Percentiles rank a stretch among this genome's conserved stretches.
These are phyloP conservation scores for Epichloe brachyelytri DNA, from an alignment of 2,329 filamentous ascomycete species.

Conservation along the genomic window DNA sequence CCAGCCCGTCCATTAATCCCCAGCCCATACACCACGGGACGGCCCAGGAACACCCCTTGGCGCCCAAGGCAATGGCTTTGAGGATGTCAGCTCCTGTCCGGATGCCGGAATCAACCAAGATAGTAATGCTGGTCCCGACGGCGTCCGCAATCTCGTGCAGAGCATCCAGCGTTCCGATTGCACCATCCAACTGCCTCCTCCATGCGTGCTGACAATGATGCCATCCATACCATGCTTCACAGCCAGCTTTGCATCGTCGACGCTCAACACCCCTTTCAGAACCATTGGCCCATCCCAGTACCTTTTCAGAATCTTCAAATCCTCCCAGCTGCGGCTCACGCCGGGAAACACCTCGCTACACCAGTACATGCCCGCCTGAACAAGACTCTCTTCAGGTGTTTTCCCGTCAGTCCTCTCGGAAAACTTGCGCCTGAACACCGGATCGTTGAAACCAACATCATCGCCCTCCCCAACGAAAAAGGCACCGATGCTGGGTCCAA, in stretches of 20 bases:
- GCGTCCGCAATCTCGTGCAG: slow-evolving; percentile 33
- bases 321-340: slow-evolving; percentile 41
- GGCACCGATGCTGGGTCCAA: slow-evolving; percentile 50
- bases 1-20: slow-evolving; percentile 27
- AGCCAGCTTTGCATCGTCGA: slow-evolving; percentile 26
- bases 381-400: slow-evolving; percentile 32
- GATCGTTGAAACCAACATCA: slow-evolving; percentile 52
- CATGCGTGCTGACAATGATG: slow-evolving; percentile 30
- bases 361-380: slow-evolving; percentile 41
- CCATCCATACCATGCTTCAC: slow-evolving; percentile 24
- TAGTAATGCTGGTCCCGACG: slow-evolving; percentile 42
- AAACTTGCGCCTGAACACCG: slow-evolving; percentile 37
- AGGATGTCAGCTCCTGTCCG: slow-evolving; percentile 27
- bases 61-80: slow-evolving; percentile 28
- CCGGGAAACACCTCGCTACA: slow-evolving; percentile 35
- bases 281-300: slow-evolving; percentile 44
- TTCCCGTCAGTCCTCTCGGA: slow-evolving; percentile 27
- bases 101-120: slow-evolving; percentile 36
- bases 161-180: slow-evolving; percentile 40
- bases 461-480: slow-evolving; percentile 47
- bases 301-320: slow-evolving; percentile 43
- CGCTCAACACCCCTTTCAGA: slow-evolving; percentile 28
- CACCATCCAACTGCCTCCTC: slow-evolving; percentile 28
- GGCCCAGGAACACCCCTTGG: slow-evolving; percentile 29
- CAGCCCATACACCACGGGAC: slow-evolving; percentile 26